Conservation (phyloP, 768 basidiomycete species). For the Lactifluus piperatus region DNA sequence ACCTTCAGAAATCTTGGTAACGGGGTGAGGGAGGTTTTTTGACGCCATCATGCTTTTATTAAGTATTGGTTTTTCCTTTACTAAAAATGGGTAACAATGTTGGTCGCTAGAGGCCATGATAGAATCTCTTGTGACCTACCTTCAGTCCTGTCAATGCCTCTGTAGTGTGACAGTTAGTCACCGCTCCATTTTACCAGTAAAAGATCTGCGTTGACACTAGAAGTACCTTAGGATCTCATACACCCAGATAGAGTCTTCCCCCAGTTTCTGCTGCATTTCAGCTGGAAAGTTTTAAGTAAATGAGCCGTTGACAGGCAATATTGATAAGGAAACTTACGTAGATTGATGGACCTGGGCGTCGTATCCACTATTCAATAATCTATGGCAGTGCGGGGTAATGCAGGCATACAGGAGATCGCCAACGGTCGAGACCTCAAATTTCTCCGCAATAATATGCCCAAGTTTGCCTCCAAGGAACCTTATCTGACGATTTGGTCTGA, state of each 20-base stretch:
- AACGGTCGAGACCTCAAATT: conserved; percentile 85
- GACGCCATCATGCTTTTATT: conserved; percentile 93
- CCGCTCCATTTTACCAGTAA: not conserved
- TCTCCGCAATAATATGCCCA: conserved; percentile 75
- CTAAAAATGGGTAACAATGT: conserved; percentile 32
- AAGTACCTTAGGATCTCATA: conserved; percentile 80
- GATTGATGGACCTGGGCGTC: conserved; percentile 39
- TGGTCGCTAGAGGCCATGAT: not conserved
- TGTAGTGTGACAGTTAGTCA: conserved; percentile 22
- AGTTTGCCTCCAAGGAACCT: conserved; percentile 93
- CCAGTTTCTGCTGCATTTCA: conserved; percentile 56
- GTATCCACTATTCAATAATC: not conserved
- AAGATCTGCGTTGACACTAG: not conserved
- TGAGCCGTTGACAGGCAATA: not conserved
- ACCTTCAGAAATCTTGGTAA: conserved; percentile 67
- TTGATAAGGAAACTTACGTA: conserved; percentile 36
- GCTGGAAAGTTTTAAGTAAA: not conserved
- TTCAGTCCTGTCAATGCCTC: conserved; percentile 84
- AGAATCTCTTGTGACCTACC: conserved; percentile 35
- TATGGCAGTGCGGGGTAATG: not conserved
- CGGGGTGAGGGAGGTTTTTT: conserved; percentile 83
- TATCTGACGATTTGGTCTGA: conserved; percentile 44
- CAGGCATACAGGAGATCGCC: conserved; percentile 75
- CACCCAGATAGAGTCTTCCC: conserved; percentile 82
- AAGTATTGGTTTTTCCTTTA: conserved; percentile 72